Evolutionary conservation across 164 flowering plant genomes (phyloP).

Genomic region (Aristolochia contorta): DNA sequence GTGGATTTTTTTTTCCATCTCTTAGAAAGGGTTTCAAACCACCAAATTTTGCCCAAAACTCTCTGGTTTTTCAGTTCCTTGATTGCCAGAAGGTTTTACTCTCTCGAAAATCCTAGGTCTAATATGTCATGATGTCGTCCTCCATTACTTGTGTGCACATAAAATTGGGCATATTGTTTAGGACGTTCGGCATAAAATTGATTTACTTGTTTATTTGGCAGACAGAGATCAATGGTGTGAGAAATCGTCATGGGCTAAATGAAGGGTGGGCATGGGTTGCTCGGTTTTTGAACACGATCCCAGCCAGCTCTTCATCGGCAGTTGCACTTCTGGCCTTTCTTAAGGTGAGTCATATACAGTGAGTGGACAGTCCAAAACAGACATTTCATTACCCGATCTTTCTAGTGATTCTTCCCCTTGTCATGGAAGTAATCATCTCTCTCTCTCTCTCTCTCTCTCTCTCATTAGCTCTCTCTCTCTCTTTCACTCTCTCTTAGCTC

Average conservation of each 20-base stretch:
- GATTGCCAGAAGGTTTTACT: too few species aligned
- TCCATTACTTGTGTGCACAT: not conserved
- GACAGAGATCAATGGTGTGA: slow-evolving; percentile 58
- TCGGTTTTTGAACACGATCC: slow-evolving; percentile 62
- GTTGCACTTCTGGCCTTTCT: slow-evolving; percentile 67
- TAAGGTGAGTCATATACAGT: slow-evolving; percentile 31
- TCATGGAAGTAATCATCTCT: too few species aligned
- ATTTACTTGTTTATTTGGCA: slow-evolving; percentile 19
- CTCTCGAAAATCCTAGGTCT: not conserved
- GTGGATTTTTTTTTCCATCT: too few species aligned
- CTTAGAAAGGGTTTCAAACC: too few species aligned
- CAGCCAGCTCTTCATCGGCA: slow-evolving; percentile 59
- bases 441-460: too few species aligned
- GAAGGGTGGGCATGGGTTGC: slow-evolving; percentile 98
- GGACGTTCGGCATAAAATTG: too few species aligned
- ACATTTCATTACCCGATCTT: not conserved
- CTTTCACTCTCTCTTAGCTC: too few species aligned
- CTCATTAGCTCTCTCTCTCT: too few species aligned
- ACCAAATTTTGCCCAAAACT: too few species aligned
- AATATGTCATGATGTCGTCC: not conserved
- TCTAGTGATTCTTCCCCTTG: too few species aligned
- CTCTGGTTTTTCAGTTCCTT: too few species aligned
- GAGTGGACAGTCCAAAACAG: not conserved
- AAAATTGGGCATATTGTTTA: not conserved
- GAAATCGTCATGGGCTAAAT: slow-evolving; percentile 59